A percentile compares a stretch with the other conserved stretches of the same genome.
Conservation (phyloP, 129 eudicot species). For the Centrapalus pauciflorus region DNA sequence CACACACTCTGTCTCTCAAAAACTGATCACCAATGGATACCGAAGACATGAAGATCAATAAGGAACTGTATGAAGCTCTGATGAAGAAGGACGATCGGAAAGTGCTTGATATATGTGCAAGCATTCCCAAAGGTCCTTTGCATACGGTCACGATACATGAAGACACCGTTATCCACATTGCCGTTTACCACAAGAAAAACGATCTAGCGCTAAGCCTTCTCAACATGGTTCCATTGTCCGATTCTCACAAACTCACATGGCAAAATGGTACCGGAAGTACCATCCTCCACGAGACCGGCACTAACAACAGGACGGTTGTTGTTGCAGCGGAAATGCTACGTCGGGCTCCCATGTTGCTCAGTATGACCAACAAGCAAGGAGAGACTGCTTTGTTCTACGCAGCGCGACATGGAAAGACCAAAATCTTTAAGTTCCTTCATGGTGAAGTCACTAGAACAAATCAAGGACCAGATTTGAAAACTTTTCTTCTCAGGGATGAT, state of each 20-base stretch:
- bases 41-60: background rate
- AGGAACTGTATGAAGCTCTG: constrained; percentile 6
- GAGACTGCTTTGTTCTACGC: constrained; percentile 31
- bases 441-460: background rate
- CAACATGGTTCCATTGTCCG: background rate
- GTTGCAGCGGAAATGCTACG: constrained; percentile 19
- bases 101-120: constrained; percentile 15
- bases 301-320: background rate
- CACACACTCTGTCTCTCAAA: background rate
- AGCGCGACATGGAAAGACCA: constrained; percentile 20
- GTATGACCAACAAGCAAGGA: constrained; percentile 14
- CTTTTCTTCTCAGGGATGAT: constrained; percentile 8
- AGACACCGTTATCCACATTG: constrained; percentile 32
- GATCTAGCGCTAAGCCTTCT: constrained; percentile 14
- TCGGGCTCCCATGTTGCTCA: constrained; percentile 18
- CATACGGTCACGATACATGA: constrained; percentile 16
- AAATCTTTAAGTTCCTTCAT: constrained; percentile 14
- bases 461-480: background rate
- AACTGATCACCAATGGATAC: background rate
- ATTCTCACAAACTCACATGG: background rate
- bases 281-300: constrained; percentile 30
- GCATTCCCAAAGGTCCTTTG: constrained; percentile 26
- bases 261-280: constrained; percentile 20
- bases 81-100: background rate
- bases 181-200: constrained; percentile 18